Conservation (phyloP, 2,329 filamentous ascomycete genomes). For the Colletotrichum scovillei region DNA sequence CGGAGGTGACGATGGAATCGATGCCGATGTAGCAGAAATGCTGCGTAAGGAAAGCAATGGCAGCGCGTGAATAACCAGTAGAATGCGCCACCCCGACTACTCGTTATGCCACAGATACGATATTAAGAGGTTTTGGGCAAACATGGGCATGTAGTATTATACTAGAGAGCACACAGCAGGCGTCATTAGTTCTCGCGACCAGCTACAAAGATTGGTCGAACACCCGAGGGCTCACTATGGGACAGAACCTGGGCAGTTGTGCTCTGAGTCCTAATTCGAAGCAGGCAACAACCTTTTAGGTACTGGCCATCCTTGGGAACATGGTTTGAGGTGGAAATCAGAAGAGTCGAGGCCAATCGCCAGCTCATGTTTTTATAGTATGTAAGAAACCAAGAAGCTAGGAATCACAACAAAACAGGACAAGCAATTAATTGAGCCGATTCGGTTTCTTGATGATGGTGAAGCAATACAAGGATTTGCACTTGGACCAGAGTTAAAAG, state of each 20-base stretch:
- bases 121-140: not conserved
- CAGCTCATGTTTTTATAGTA: not conserved
- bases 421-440: not conserved
- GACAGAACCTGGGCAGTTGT: not conserved
- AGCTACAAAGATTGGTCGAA: not conserved
- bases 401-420: not conserved
- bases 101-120: not conserved
- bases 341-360: not conserved
- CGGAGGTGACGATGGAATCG: slow-evolving; percentile 65
- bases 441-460: not conserved
- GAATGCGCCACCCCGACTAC: not conserved
- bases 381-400: not conserved
- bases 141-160: slow-evolving; percentile 10
- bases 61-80: not conserved
- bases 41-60: slow-evolving; percentile 55
- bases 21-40: slow-evolving; percentile 68
- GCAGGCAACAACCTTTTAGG: not conserved
- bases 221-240: not conserved
- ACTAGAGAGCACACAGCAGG: not conserved
- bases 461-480: not conserved
- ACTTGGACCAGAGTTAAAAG: not conserved
- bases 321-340: not conserved
- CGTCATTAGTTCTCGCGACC: not conserved
- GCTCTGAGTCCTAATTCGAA: not conserved
- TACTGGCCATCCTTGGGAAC: not conserved